Conservation (phyloP, 768 basidiomycete genomes). For the Royoungia palumana region DNA sequence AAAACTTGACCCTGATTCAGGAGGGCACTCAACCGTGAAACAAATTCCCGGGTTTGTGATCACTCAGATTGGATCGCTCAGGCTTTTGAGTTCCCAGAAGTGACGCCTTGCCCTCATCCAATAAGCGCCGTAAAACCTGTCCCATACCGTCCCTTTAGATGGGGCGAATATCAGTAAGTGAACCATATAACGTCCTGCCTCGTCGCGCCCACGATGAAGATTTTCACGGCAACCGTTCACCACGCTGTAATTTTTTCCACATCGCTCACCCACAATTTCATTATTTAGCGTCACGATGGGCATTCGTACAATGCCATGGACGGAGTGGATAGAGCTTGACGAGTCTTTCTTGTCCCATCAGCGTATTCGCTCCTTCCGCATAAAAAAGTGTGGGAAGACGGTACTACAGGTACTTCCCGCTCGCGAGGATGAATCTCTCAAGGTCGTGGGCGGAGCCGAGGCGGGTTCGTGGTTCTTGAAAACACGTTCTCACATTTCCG, state of each 20-base stretch:
- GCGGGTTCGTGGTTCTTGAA: constrained; percentile 24
- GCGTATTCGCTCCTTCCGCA: constrained; percentile 53
- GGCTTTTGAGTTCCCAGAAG: constrained; percentile 49
- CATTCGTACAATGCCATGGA: constrained; percentile 66
- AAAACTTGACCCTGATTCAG: no score
- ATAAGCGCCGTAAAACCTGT: constrained; percentile 52
- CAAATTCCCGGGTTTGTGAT: no score
- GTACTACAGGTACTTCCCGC: constrained; percentile 47
- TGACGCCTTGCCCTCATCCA: constrained; percentile 40
- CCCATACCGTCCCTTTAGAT: constrained; percentile 67
- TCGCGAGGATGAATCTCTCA: constrained; percentile 40
- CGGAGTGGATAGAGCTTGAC: constrained; percentile 77
- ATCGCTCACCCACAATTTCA: neutral
- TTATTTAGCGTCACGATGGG: constrained; percentile 65
- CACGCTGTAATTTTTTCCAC: no score
- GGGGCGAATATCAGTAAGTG: constrained; percentile 66
- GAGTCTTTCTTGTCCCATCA: constrained; percentile 54
- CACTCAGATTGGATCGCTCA: constrained; percentile 49
- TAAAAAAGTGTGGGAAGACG: constrained; percentile 46
- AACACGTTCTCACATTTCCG: neutral
- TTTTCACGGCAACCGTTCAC: no score
- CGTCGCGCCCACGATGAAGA: no score
- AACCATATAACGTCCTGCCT: neutral
- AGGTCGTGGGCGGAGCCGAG: constrained; percentile 29
- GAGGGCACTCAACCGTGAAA: neutral